Conservation (phyloP, 208 protist genomes). For the Entamoeba invadens region DNA sequence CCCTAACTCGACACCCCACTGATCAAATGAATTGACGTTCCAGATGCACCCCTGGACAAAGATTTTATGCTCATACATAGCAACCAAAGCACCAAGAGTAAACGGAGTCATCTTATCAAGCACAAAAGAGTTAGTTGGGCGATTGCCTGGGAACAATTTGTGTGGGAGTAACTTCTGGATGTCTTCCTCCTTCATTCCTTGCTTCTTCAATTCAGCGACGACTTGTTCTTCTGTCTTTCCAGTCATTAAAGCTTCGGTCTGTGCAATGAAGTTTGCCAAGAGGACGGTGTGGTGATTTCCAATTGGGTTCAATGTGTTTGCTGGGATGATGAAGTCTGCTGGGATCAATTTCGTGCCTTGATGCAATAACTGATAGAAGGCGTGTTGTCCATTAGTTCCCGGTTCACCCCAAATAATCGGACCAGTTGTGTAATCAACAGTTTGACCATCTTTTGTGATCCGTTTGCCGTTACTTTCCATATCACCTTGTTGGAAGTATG, state of each 20-base stretch:
- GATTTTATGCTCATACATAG: slow-evolving; percentile 89
- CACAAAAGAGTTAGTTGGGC: slow-evolving; percentile 76
- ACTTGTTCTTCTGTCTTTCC: slow-evolving; percentile 64
- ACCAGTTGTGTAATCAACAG: slow-evolving; percentile 61
- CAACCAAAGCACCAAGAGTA: slow-evolving; percentile 70
- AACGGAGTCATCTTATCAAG: slow-evolving; percentile 70
- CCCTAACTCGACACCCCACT: slow-evolving; percentile 85
- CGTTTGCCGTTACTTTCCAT: slow-evolving; percentile 87
- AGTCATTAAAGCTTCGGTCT: slow-evolving; percentile 84
- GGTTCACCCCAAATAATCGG: slow-evolving; percentile 82
- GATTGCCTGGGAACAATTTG: slow-evolving; percentile 66
- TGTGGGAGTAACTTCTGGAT: slow-evolving; percentile 35
- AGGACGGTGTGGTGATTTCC: slow-evolving; percentile 77
- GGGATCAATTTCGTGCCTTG: slow-evolving; percentile 81
- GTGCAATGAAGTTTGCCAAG: slow-evolving; percentile 81
- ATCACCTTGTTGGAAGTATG: slow-evolving; percentile 89
- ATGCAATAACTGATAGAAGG: slow-evolving; percentile 88
- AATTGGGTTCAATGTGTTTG: slow-evolving; percentile 62
- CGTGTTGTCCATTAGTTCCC: slow-evolving; percentile 67
- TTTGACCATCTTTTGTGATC: slow-evolving; percentile 36
- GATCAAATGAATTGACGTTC: slow-evolving; percentile 86
- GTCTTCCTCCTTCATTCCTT: slow-evolving; percentile 18
- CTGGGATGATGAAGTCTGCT: slow-evolving; percentile 73
- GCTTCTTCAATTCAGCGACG: slow-evolving; percentile 37
- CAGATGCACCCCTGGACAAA: slow-evolving; percentile 82